A percentile compares a stretch with the other conserved stretches of the same genome.
Evolutionary conservation across 208 protist genomes (phyloP).

Genomic region (Acanthamoeba healyi): DNA sequence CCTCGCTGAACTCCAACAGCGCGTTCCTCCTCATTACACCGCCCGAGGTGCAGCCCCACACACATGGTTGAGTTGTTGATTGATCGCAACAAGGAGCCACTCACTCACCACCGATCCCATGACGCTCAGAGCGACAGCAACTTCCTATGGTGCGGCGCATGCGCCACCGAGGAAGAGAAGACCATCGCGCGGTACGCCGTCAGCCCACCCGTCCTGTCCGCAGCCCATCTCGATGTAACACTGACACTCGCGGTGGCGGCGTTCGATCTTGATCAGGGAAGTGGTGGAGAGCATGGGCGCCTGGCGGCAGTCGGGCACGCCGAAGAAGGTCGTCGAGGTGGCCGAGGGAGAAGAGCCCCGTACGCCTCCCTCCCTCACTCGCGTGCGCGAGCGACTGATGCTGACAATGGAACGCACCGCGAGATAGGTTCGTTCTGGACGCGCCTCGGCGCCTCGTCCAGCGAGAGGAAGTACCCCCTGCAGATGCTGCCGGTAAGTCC

Average conservation of each 20-base stretch:
- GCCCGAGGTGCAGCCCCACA: too few relatives aligned
- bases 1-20: constrained; percentile 73
- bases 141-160: constrained; percentile 70
- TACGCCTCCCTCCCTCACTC: too few relatives aligned
- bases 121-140: neutral
- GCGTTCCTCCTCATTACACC: constrained; percentile 75
- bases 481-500: neutral
- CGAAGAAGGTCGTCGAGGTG: neutral
- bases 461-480: neutral
- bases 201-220: neutral
- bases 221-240: too few relatives aligned
- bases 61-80: too few relatives aligned
- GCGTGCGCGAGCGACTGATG: too few relatives aligned
- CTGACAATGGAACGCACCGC: too few relatives aligned
- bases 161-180: neutral
- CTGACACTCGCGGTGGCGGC: too few relatives aligned
- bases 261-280: neutral
- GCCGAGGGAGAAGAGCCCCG: neutral
- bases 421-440: neutral
- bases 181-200: neutral
- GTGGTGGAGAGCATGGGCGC: neutral
- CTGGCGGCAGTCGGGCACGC: neutral
- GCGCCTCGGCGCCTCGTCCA: neutral
- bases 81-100: too few relatives aligned
- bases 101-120: too few relatives aligned